Evolutionary conservation across 805 yeast genomes (phyloP).

Genomic region (Metschnikowia kofuensis): DNA sequence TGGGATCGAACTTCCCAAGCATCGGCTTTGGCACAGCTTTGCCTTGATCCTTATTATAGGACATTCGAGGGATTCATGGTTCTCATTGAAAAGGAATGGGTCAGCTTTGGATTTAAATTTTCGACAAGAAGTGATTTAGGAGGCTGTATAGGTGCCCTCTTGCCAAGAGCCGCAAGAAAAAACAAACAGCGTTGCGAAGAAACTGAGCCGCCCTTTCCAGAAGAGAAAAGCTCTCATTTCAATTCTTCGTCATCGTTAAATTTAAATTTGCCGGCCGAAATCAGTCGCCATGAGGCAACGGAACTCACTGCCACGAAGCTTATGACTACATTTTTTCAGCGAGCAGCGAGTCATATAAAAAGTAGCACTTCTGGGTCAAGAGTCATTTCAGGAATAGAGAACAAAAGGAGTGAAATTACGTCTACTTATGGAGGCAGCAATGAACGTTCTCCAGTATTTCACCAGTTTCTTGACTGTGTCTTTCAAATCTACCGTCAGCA

Average conservation of each 20-base stretch:
- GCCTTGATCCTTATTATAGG: slow-evolving; percentile 87
- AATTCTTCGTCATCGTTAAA: neutral
- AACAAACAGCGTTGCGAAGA: slow-evolving; percentile 11
- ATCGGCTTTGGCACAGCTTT: slow-evolving; percentile 75
- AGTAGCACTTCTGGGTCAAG: slow-evolving; percentile 33
- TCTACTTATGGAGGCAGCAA: slow-evolving; percentile 32
- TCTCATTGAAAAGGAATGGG: slow-evolving; percentile 91
- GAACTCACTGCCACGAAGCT: slow-evolving; percentile 20
- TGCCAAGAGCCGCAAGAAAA: slow-evolving; percentile 20
- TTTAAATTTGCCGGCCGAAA: neutral
- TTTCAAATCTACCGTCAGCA: slow-evolving; percentile 73
- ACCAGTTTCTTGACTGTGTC: slow-evolving; percentile 87
- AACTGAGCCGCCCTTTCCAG: slow-evolving; percentile 2
- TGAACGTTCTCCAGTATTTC: slow-evolving; percentile 79
- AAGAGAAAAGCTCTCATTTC: no score
- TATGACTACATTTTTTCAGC: slow-evolving; percentile 33
- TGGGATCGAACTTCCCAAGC: slow-evolving; percentile 98
- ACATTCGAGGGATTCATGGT: slow-evolving; percentile 85
- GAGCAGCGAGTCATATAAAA: slow-evolving; percentile 42
- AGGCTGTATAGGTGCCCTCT: slow-evolving; percentile 42
- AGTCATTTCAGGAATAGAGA: slow-evolving; percentile 18
- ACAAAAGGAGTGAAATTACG: neutral
- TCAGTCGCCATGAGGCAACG: neutral
- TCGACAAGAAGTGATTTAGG: slow-evolving; percentile 80
- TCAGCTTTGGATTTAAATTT: slow-evolving; percentile 90